A percentile compares a stretch with the other conserved stretches of the same genome.
phyloP scores from a whole-genome alignment of 1,284 basidiomycete genomes.

The Stereum hirsutum region DNA sequence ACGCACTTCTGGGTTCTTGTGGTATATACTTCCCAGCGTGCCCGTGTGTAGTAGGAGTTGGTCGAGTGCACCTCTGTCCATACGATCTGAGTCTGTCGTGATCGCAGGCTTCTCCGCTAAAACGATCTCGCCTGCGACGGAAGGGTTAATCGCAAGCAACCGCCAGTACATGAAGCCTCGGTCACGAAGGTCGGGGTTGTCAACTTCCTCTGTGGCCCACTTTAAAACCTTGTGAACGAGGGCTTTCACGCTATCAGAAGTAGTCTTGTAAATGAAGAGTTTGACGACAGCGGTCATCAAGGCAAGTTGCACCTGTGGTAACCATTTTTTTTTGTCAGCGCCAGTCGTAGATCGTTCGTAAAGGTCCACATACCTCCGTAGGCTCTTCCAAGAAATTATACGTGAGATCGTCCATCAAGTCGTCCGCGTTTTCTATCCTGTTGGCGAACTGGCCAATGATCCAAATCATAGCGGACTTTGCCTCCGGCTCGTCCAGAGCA shows the following conservation, averaged over 20 bases:
- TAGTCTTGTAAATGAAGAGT: constrained; percentile 88
- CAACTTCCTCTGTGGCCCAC: constrained; percentile 95
- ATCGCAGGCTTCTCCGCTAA: constrained; percentile 92
- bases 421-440: constrained; percentile 93
- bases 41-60: constrained; percentile 79
- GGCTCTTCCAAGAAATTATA: constrained; percentile 92
- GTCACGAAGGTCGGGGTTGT: constrained; percentile 95
- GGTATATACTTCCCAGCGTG: constrained; percentile 80
- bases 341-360: not conserved
- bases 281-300: constrained; percentile 95
- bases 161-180: constrained; percentile 99
- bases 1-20: constrained; percentile 80
- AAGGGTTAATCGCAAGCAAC: constrained; percentile 88
- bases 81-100: constrained; percentile 95
- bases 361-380: constrained; percentile 58
- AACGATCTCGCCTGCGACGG: constrained; percentile 87
- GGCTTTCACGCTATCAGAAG: constrained; percentile 79
- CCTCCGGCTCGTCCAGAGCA: constrained; percentile 89
- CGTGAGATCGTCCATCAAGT: constrained; percentile 87
- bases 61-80: constrained; percentile 93
- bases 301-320: constrained; percentile 82
- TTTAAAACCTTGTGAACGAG: constrained; percentile 95
- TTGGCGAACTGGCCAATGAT: constrained; percentile 97
- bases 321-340: too few species aligned
- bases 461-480: constrained; percentile 97